A percentile compares a stretch with the other conserved stretches of the same genome.
Conservation (phyloP, 345 rosid species). For the Linum usitatissimum region DNA sequence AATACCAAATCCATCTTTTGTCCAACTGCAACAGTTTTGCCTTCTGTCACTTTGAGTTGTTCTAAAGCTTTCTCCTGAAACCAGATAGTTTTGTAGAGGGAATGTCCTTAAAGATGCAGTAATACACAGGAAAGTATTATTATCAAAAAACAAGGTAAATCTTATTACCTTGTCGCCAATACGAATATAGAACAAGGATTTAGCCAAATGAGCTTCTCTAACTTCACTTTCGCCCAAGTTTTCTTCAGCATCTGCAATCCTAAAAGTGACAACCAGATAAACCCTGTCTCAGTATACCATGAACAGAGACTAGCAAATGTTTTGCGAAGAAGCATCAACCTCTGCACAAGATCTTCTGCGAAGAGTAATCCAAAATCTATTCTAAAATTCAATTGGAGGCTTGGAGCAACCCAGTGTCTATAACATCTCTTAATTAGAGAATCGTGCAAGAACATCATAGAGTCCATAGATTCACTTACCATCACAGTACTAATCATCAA, state of each 20-base stretch:
- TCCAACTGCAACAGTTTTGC: constrained; percentile 97
- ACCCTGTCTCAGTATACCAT: too few species aligned
- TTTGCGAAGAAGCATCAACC: too few species aligned
- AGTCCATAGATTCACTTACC: neutral
- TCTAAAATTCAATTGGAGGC: too few species aligned
- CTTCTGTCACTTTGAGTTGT: constrained; percentile 86
- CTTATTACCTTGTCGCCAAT: constrained; percentile 71
- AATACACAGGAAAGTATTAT: neutral
- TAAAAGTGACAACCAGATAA: constrained; percentile 18
- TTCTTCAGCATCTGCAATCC: constrained; percentile 98
- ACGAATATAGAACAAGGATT: constrained; percentile 71
- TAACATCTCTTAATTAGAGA: too few species aligned
- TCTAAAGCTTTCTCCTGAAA: constrained; percentile 82
- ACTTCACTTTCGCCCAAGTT: constrained; percentile 97
- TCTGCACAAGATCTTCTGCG: too few species aligned
- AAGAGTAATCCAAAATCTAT: too few species aligned
- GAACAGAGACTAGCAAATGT: neutral
- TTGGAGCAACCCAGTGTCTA: neutral
- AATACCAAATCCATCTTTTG: constrained; percentile 97
- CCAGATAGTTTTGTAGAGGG: too few species aligned
- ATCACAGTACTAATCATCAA: neutral
- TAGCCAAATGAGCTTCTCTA: constrained; percentile 96
- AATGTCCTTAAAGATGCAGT: too few species aligned
- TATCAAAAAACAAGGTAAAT: constrained; percentile 3
- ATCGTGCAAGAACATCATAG: neutral